Evolutionary conservation across 331 rosid species (phyloP), one percentile per base, ranked within the genome.

Genomic region (Rosa hybrid): DNA sequence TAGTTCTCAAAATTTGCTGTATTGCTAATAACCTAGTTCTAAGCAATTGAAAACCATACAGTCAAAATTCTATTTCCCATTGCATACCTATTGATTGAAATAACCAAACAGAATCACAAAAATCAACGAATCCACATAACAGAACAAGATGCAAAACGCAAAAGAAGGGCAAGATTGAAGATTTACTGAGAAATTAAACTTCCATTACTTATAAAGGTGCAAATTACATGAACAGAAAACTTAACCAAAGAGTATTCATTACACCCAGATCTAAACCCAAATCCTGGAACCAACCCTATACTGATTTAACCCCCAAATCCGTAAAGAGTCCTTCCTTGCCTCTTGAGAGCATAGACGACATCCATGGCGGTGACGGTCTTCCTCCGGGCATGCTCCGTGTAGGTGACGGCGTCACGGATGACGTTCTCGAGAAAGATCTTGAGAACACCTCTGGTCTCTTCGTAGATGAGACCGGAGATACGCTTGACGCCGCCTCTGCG

Each of bases 301-400:
- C 39, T 11, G 25, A 63, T 12, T 63, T 63, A 63, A 63, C 68
- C 68, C 20, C 67, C 67, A 7, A 60, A 60, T 0, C 67, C 68
- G 6, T 63, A 63, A 2, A 63, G 68, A 8, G 68, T 63, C 42
- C 68, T 63, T 63, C 68, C 68, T 5, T 63, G 68, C 68, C 68
- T 63, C 68, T 63, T 63, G 3, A 63, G 1, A 25, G 68, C 68
- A 63, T 63, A 63, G 68, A 63, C 68, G 17, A 63, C 68, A 12
- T 63, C 68, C 68, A 63, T 63, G 20, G 68, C 68, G 3, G 68
- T 63, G 41, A 63, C 68, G 20, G 68, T 63, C 68, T 63, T 63
- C 68, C 68, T 63, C 42, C 68, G 8, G 3, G 68, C 68, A 10
- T 63, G 68, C 42, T 63, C 68, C 0, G 68, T 63, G 68, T 63